These are phyloP conservation scores for Erythrophleum fordii DNA, from an alignment of 306 rosid genomes.

Conservation along the genomic window DNA sequence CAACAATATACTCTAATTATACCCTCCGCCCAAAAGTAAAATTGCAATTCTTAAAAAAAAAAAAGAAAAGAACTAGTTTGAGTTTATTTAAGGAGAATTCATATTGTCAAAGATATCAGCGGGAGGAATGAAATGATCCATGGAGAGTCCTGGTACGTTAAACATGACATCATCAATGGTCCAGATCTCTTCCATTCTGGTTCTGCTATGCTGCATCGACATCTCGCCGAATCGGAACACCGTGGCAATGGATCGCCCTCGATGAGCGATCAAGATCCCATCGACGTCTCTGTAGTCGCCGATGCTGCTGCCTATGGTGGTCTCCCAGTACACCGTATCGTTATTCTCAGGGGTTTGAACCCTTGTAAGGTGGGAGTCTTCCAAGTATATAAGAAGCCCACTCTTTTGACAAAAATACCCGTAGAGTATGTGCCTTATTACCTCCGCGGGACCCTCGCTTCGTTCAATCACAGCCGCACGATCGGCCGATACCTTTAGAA, in stretches of 20 bases:
- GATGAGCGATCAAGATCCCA: conserved; percentile 81
- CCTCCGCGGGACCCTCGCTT: conserved; percentile 90
- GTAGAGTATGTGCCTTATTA: conserved; percentile 80
- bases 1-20: conserved; percentile 51
- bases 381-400: conserved; percentile 87
- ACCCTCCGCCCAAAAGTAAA: conserved; percentile 48
- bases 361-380: conserved; percentile 91
- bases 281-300: conserved; percentile 82
- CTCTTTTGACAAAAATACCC: conserved; percentile 96
- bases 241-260: conserved; percentile 87
- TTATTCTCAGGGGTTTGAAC: conserved; percentile 57
- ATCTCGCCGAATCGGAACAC: conserved; percentile 81
- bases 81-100: conserved; percentile 57
- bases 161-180: conserved; percentile 90
- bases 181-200: conserved; percentile 93
- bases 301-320: conserved; percentile 92
- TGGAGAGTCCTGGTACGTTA: conserved; percentile 88
- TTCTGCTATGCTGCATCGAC: conserved; percentile 81
- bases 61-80: conserved; percentile 13
- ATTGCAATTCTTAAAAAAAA: conserved; percentile 30
- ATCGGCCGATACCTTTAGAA: conserved; percentile 78
- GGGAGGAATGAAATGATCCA: conserved; percentile 89
- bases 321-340: conserved; percentile 89
- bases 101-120: conserved; percentile 69
- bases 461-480: conserved; percentile 83